Evolutionary conservation across 2,329 filamentous ascomycete genomes (phyloP).

Genomic region (Chlorencoelia australis): DNA sequence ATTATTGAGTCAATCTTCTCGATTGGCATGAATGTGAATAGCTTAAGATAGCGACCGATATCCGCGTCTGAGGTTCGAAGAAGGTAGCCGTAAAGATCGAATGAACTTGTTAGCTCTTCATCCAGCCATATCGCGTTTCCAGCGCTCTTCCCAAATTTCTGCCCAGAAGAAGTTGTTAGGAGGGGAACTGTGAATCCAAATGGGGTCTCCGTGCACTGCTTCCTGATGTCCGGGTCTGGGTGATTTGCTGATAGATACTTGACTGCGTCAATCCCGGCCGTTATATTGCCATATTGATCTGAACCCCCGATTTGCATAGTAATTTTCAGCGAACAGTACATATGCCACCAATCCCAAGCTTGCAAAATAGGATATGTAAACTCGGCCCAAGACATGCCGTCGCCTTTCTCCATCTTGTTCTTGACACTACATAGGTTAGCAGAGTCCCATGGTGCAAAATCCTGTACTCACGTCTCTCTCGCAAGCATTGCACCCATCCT

Average conservation of each 20-base stretch:
- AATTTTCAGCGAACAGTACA: conserved; percentile 58
- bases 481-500: conserved; percentile 80
- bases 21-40: conserved; percentile 81
- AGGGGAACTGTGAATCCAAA: conserved; percentile 87
- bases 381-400: conserved; percentile 90
- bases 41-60: conserved; percentile 70
- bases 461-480: conserved; percentile 64
- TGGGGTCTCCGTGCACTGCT: conserved; percentile 39
- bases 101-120: conserved; percentile 64
- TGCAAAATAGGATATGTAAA: conserved; percentile 91
- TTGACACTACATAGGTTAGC: conserved; percentile 45
- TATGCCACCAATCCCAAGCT: conserved; percentile 91
- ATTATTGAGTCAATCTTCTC: conserved; percentile 58
- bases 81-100: conserved; percentile 88
- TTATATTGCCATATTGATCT: conserved; percentile 94
- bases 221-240: conserved; percentile 35
- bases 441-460: neutral
- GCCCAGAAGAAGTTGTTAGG: conserved; percentile 72
- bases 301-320: conserved; percentile 90
- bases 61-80: conserved; percentile 72
- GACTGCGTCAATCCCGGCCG: conserved; percentile 77
- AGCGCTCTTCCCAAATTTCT: conserved; percentile 90
- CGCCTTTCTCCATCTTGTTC: conserved; percentile 70
- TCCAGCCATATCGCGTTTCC: conserved; percentile 95
- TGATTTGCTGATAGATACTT: conserved; percentile 59